Percentiles rank a stretch among this genome's conserved stretches.
Conservation (phyloP, 2,329 filamentous ascomycete species). For the Phialophora chinensis region DNA sequence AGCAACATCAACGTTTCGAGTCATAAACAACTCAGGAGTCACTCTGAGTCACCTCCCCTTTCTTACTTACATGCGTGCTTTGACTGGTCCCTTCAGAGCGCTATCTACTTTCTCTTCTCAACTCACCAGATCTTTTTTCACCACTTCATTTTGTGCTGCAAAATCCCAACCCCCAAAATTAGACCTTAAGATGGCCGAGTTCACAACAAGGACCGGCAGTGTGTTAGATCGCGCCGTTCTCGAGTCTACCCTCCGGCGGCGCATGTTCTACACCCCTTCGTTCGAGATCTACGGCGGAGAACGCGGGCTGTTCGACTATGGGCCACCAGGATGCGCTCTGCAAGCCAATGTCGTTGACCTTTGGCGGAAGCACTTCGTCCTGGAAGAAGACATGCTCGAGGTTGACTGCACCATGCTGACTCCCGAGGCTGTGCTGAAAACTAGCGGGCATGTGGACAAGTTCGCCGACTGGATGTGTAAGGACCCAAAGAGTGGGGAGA, state of each 20-base stretch:
- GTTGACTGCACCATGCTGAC: conserved; percentile 94
- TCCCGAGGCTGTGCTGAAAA: conserved; percentile 91
- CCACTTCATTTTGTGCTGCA: conserved; percentile 44
- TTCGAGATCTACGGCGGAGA: conserved; percentile 96
- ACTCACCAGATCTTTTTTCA: conserved; percentile 50
- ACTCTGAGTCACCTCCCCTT: conserved; percentile 1
- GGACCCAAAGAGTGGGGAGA: conserved; percentile 96
- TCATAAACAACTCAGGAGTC: conserved; percentile 14
- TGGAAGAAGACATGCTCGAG: conserved; percentile 94
- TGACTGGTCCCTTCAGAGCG: conserved; percentile 23
- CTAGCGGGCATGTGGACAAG: conserved; percentile 94
- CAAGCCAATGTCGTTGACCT: conserved; percentile 86
- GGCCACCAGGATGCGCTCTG: conserved; percentile 83
- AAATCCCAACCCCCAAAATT: conserved; percentile 38
- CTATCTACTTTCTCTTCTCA: conserved; percentile 44
- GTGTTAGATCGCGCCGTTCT: conserved; percentile 81
- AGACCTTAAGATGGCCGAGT: conserved; percentile 60
- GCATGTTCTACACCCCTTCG: conserved; percentile 91
- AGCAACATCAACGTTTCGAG: conserved; percentile 8
- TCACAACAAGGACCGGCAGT: conserved; percentile 85
- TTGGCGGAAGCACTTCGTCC: conserved; percentile 92
- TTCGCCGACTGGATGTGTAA: conserved; percentile 99
- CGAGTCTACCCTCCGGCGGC: conserved; percentile 83
- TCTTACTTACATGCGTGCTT: conserved; percentile 32
- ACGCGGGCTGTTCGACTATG: conserved; percentile 90